Evolutionary conservation across 768 basidiomycete species (phyloP).

Genomic region (Strobilomyces dryophilus): DNA sequence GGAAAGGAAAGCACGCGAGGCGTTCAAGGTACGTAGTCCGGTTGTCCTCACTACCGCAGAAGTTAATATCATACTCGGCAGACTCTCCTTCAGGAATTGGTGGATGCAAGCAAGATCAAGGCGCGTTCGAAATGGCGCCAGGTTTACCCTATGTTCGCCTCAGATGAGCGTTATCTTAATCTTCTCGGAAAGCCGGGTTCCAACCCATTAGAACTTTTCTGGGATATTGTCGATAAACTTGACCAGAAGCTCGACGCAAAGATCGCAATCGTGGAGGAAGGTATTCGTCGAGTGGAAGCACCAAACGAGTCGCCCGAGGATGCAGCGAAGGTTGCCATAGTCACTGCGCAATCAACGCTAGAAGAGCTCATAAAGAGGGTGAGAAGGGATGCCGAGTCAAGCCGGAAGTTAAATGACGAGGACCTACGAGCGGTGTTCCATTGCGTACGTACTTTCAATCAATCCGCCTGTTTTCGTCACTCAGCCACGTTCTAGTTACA

Average conservation of each 20-base stretch:
- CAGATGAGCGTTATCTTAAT: conserved; percentile 79
- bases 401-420: conserved; percentile 42
- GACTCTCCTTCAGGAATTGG: conserved; percentile 70
- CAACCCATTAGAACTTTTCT: conserved; percentile 93
- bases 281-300: conserved; percentile 42
- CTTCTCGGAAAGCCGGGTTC: conserved; percentile 93
- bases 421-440: conserved; percentile 58
- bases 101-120: conserved; percentile 61
- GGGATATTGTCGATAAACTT: conserved; percentile 86
- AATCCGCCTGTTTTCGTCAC: neutral
- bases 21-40: conserved; percentile 61
- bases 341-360: conserved; percentile 54
- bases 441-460: conserved; percentile 44
- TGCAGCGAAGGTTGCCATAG: conserved; percentile 36
- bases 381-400: conserved; percentile 50
- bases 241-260: conserved; percentile 84
- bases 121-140: conserved; percentile 91
- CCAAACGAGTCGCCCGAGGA: conserved; percentile 31
- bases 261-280: conserved; percentile 62
- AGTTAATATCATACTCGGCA: conserved; percentile 26
- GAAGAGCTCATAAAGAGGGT: conserved; percentile 60
- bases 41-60: neutral
- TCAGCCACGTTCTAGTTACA: conserved; percentile 51
- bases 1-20: conserved; percentile 89
- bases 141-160: conserved; percentile 70